These are phyloP conservation scores for Dichotomocladium elegans DNA, from an alignment of 371 early-diverging fungal genomes.

Conservation along the genomic window DNA sequence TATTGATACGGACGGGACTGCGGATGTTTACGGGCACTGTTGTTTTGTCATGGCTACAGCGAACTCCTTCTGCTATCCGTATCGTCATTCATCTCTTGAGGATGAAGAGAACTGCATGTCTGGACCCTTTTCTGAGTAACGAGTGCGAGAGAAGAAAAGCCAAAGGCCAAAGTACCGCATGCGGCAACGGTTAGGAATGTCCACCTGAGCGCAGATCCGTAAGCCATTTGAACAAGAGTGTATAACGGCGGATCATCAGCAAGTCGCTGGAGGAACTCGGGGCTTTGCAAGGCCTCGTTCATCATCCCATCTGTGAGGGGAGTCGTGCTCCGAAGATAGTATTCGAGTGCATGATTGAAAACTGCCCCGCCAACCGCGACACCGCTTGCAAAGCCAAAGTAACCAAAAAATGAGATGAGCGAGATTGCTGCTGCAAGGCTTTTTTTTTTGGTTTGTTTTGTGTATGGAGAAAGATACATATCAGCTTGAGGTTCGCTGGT, in stretches of 20 bases:
- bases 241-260: neutral
- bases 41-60: no score
- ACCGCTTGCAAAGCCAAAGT: slow-evolving; percentile 67
- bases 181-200: neutral
- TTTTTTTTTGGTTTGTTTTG: neutral
- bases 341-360: slow-evolving; percentile 42
- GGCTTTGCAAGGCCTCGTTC: neutral
- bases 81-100: no score
- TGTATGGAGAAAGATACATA: neutral
- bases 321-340: neutral
- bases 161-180: neutral
- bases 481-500: neutral
- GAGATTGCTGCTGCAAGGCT: slow-evolving; percentile 51
- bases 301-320: neutral
- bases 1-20: no score
- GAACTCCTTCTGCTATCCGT: no score
- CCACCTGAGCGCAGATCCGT: neutral
- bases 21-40: no score
- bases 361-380: slow-evolving; percentile 57
- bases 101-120: no score
- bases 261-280: neutral
- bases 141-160: no score
- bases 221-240: neutral
- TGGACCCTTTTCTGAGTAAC: no score
- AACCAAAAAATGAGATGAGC: slow-evolving; percentile 50